Base-by-base conservation (phyloP, 441 rosid genomes). In the Hypseocharis bilobata region DNA sequence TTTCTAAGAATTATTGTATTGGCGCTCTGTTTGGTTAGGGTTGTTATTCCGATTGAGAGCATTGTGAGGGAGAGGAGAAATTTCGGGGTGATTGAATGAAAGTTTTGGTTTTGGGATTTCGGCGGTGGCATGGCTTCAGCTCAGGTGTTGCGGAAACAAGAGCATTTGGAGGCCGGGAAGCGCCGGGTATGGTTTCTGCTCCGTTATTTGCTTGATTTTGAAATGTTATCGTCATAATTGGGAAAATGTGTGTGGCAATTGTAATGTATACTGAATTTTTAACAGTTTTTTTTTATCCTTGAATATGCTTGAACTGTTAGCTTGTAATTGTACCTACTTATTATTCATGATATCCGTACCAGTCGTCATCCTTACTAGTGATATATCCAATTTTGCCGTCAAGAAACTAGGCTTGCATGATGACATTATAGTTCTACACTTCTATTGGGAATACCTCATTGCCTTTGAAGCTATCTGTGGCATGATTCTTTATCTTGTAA, bases 101-200 rank as follows among this genome's bases (percentile, higher is more conserved):
- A 64, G 44, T 64, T 72, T 69, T 62, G 72, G 75, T 64, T 49
- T 52, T 64, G 62, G 63, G 67, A 57, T 26, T 78, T 72, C 51
- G 71, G 68, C 14, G 64, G 65, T 68, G 59, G 17, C 75, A 93
- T 93, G 97, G 95, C 97, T 54, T 88, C 97, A 64, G 96, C 91
- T 73, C 94, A 83, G 86, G 92, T 85, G 72, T 75, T 87, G 77
- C 86, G 88, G 62, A 87, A 87, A 74, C 95, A 87, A 73, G 95
- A 84, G 76, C 96, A 78, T 82, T 84, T 87, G 65, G 87, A 88
- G 76, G 97, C 97, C 74, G 99, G 97, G 61, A 92, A 91, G 65
- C 89, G 96, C 47, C 88, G 91, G 97, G 99, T 91, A 79, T 38
- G 58, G 63, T 55, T 67, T 66, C 10, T 25, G 54, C 10, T 10